Percentiles rank a stretch among this genome's conserved stretches.
Conservation (phyloP, 768 basidiomycete genomes). For the Harrya chromipes region DNA sequence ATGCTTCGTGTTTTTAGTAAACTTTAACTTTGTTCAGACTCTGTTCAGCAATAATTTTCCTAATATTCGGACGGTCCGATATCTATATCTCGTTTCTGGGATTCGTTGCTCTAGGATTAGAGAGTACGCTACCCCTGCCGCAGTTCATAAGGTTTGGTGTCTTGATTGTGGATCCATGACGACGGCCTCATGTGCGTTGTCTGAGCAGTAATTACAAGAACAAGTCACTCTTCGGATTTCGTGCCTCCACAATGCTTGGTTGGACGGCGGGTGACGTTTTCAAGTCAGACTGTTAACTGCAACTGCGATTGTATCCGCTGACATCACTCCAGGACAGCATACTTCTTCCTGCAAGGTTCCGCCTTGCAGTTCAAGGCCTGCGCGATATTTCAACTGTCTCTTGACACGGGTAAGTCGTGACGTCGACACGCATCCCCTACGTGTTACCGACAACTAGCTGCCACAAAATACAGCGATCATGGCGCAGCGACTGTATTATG, state of each 20-base stretch:
- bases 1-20: conserved; percentile 6
- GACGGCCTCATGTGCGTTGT: conserved; percentile 18
- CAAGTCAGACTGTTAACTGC: conserved; percentile 51
- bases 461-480: conserved; percentile 56
- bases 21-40: conserved; percentile 37
- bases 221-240: conserved; percentile 80
- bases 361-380: conserved; percentile 83
- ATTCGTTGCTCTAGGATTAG: conserved; percentile 75
- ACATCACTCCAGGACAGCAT: conserved; percentile 53
- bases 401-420: conserved; percentile 63
- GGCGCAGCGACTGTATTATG: conserved; percentile 71
- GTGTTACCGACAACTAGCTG: conserved; percentile 7
- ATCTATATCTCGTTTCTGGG: conserved; percentile 63
- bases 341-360: conserved; percentile 72
- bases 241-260: conserved; percentile 75
- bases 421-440: conserved; percentile 2
- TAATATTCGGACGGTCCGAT: conserved; percentile 66
- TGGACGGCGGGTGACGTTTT: conserved; percentile 84
- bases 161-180: conserved; percentile 3
- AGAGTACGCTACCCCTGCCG: conserved; percentile 84
- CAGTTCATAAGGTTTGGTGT: conserved; percentile 67
- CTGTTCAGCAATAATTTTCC: conserved; percentile 66
- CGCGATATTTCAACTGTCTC: conserved; percentile 76
- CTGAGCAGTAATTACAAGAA: conserved; percentile 68
- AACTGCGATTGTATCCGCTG: conserved; percentile 10